A percentile compares a stretch with the other conserved stretches of the same genome.
Conservation (phyloP, 2,329 filamentous ascomycete species). For the Aspergillus japonicus region DNA sequence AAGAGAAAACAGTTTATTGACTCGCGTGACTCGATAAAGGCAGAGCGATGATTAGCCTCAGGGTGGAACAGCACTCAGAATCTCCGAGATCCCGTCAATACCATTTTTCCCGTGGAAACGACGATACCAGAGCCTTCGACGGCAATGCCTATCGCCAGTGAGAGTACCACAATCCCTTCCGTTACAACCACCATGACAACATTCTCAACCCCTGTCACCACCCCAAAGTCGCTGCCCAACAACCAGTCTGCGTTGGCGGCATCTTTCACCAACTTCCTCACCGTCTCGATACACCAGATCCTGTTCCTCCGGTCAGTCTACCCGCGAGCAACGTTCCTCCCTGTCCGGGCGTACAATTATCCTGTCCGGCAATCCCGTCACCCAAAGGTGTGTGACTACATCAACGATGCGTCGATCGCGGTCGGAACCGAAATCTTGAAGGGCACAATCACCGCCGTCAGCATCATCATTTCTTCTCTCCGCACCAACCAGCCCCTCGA, state of each 20-base stretch:
- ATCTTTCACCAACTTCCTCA: constrained; percentile 76
- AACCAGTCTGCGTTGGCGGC: constrained; percentile 61
- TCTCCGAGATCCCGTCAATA: constrained; percentile 39
- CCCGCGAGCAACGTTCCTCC: constrained; percentile 72
- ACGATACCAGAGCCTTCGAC: constrained; percentile 31
- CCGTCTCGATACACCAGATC: constrained; percentile 79
- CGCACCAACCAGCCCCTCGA: constrained; percentile 55
- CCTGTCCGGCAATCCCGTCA: constrained; percentile 83
- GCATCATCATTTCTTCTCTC: constrained; percentile 56
- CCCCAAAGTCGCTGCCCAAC: constrained; percentile 45
- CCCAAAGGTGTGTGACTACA: constrained; percentile 80
- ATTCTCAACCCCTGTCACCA: constrained; percentile 41
- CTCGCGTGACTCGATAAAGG: constrained; percentile 31
- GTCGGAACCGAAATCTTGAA: constrained; percentile 68
- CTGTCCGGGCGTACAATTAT: constrained; percentile 77
- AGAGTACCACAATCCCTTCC: constrained; percentile 36
- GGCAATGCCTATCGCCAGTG: constrained; percentile 44
- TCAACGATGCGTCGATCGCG: constrained; percentile 74
- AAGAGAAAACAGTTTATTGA: constrained; percentile 23
- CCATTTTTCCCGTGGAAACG: constrained; percentile 36
- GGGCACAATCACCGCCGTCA: constrained; percentile 55
- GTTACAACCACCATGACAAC: constrained; percentile 41
- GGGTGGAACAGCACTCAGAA: constrained; percentile 44
- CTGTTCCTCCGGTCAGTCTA: constrained; percentile 81
- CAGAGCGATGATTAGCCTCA: constrained; percentile 47